Conservation (phyloP, 345 rosid genomes). For the Linum tenue region DNA sequence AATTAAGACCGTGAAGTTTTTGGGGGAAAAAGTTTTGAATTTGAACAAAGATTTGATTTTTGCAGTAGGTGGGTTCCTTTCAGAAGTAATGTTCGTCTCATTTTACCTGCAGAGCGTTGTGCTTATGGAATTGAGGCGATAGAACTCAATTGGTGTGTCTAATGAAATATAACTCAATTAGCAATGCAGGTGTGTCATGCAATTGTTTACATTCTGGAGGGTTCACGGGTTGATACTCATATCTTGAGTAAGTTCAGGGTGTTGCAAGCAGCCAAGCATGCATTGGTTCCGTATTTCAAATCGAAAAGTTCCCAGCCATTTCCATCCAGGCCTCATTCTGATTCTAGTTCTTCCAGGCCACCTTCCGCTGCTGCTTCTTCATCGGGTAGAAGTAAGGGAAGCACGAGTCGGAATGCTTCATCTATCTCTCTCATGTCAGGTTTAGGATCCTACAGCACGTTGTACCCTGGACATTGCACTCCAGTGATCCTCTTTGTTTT, state of each 20-base stretch:
- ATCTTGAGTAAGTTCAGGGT: slow-evolving; percentile 60
- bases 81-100: too few species aligned
- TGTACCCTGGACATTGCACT: slow-evolving; percentile 76
- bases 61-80: too few species aligned
- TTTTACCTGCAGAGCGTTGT: too few species aligned
- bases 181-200: slow-evolving; percentile 84
- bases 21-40: not conserved
- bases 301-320: slow-evolving; percentile 37
- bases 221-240: slow-evolving; percentile 54
- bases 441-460: slow-evolving; percentile 49
- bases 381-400: slow-evolving; percentile 44
- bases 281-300: slow-evolving; percentile 46
- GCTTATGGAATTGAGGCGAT: too few species aligned
- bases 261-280: slow-evolving; percentile 69
- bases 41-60: not conserved
- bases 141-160: not conserved
- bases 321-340: slow-evolving; percentile 43
- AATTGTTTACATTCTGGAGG: slow-evolving; percentile 53
- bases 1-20: not conserved
- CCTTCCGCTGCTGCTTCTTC: slow-evolving; percentile 31
- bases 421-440: slow-evolving; percentile 67
- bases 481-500: slow-evolving; percentile 67
- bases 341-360: slow-evolving; percentile 27
- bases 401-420: slow-evolving; percentile 38
- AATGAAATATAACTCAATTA: slow-evolving; percentile 19